Evolutionary conservation across 441 rosid genomes (phyloP).

Genomic region (Pelargonium citronellum): DNA sequence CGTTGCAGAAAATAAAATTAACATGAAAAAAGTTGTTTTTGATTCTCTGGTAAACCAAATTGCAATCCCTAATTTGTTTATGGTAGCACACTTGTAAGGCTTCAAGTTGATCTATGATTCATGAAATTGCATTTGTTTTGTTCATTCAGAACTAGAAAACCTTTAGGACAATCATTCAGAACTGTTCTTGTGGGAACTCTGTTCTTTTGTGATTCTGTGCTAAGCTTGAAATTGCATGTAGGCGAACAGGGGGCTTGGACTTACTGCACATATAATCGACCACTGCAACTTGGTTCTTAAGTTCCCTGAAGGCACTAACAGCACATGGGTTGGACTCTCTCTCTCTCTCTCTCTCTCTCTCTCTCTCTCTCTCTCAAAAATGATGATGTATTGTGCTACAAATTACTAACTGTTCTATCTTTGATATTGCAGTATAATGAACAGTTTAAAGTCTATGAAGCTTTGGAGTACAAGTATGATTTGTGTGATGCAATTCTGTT

Average conservation of each 20-base stretch:
- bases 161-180: background rate
- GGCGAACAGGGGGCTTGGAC: slow-evolving; percentile 90
- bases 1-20: background rate
- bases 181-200: background rate
- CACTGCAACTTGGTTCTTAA: slow-evolving; percentile 76
- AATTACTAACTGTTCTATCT: slow-evolving; percentile 10
- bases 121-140: background rate
- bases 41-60: background rate
- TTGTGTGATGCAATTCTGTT: slow-evolving; percentile 76
- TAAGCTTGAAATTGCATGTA: slow-evolving; percentile 23
- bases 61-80: background rate
- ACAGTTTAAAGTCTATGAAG: slow-evolving; percentile 77
- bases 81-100: no score
- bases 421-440: slow-evolving; percentile 60
- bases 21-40: background rate
- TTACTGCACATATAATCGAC: slow-evolving; percentile 58
- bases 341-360: slow-evolving; percentile 10
- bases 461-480: slow-evolving; percentile 83
- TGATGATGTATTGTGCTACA: background rate
- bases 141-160: background rate
- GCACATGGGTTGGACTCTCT: slow-evolving; percentile 70
- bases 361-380: no score
- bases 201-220: background rate
- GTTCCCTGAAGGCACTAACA: slow-evolving; percentile 90
- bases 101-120: background rate